phyloP scores from a whole-genome alignment of 306 rosid genomes.

The Arachis stenosperma region DNA sequence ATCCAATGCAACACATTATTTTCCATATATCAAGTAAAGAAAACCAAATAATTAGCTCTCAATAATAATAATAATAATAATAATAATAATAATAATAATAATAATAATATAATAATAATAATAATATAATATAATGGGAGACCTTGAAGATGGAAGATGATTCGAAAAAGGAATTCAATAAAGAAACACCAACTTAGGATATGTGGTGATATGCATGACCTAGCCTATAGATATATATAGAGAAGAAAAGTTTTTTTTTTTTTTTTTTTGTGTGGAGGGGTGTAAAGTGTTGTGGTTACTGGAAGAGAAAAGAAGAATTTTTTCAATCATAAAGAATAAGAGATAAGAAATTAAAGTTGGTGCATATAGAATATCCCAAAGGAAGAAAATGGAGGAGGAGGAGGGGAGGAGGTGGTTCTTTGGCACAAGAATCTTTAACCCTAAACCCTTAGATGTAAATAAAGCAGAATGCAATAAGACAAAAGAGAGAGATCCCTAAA shows the following conservation, averaged over 20 bases:
- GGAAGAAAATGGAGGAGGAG: background rate
- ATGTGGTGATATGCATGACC: background rate
- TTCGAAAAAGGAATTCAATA: background rate
- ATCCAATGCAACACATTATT: no score
- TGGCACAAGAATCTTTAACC: background rate
- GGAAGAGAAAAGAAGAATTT: background rate
- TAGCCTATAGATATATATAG: no score
- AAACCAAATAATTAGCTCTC: no score
- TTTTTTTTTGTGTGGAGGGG: no score
- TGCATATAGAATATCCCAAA: background rate
- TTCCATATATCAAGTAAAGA: background rate
- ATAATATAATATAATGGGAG: background rate
- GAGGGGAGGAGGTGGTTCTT: background rate
- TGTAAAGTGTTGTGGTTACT: no score
- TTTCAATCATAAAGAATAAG: background rate
- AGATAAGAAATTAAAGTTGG: background rate
- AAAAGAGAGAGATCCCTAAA: no score
- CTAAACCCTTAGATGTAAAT: background rate
- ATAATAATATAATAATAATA: no score
- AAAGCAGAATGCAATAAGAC: no score
- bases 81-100: no score
- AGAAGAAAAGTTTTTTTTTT: no score
- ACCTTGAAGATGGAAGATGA: conserved; percentile 6
- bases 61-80: no score
- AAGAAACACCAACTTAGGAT: background rate